Evolutionary conservation across 495 filamentous ascomycete genomes (phyloP), one percentile per base, ranked within the genome.

Genomic region (Massariosphaeria phaeospora): DNA sequence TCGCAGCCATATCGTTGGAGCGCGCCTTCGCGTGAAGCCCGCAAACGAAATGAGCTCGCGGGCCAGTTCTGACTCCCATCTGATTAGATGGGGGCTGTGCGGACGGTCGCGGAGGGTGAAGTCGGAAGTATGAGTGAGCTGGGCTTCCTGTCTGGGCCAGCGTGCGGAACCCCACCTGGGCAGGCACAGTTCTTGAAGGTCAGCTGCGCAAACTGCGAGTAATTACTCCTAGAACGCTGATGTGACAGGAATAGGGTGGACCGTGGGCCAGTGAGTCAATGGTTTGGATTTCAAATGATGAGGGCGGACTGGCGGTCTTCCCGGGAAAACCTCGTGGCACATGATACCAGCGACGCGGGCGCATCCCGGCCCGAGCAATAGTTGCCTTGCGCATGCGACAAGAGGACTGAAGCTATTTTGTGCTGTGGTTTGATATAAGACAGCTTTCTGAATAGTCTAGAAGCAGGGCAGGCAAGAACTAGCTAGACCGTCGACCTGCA

Each of bases 181-280:
- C 55, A 36, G 13, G 9, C 54, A 57, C 27, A 41, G 46, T 34
- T 20, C 40, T 17, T 51, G 29, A 44, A 27, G 45, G 55, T 58
- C 55, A 58, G 45, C 47, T 58, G 55, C 46, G 38, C 45, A 21
- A 26, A 24, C 21, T 34, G 23, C 33, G 55, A 51, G 27, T 35
- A 51, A 27, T 23, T n/a, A n/a, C n/a, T 33, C 18, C 21, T 46
- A 45, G 54, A 33, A 40, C 1, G 5, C 10, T 9, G 17, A 25
- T 12, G 12, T 17, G 17, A 26, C 40, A 40, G 47, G 34, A 58
- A 52, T 40, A 58, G 33, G 7, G 33, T 40, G 27, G 42, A 50
- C 27, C 17, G 27, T 43, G 24, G 13, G n/a, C 24, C n/a, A 18
- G 44, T 57, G 54, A 58, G 55, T 58, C 55, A 58, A 52, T 12